phyloP scores from a whole-genome alignment of 352 stramenopile genomes.

The Phytophthora pini region DNA sequence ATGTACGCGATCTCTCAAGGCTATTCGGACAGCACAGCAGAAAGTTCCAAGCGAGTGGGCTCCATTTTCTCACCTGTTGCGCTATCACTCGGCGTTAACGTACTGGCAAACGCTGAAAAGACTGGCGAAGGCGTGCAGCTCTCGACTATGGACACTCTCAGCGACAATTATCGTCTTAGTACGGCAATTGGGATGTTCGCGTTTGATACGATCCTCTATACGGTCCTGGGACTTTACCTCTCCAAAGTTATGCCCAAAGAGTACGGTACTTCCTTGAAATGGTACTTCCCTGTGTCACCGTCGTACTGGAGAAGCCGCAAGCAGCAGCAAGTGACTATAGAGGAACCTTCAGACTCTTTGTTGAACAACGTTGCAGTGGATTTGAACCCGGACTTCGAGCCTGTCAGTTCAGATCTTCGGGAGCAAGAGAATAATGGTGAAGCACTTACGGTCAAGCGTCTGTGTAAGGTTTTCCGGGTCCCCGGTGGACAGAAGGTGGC shows the following conservation, averaged over 20 bases:
- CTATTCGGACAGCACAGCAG: conserved; percentile 30
- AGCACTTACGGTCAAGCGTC: conserved; percentile 54
- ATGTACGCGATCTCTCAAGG: conserved; percentile 71
- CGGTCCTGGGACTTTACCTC: conserved; percentile 89
- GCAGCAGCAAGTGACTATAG: not conserved
- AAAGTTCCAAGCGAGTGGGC: conserved; percentile 45
- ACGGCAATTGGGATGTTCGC: conserved; percentile 74
- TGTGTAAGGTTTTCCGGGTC: conserved; percentile 84
- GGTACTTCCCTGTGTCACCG: conserved; percentile 89
- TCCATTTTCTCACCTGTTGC: conserved; percentile 63
- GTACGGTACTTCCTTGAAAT: conserved; percentile 88
- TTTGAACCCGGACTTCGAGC: conserved; percentile 56
- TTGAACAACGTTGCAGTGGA: conserved; percentile 42
- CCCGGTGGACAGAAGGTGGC: conserved; percentile 85
- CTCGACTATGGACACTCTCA: conserved; percentile 37
- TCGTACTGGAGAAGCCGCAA: conserved; percentile 36
- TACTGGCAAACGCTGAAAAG: conserved; percentile 56
- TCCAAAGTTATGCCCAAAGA: conserved; percentile 91
- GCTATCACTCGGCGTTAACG: conserved; percentile 63
- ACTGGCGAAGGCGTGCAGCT: conserved; percentile 51
- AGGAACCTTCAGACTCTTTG: not conserved
- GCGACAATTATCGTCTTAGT: conserved; percentile 62
- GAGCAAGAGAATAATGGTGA: conserved; percentile 60
- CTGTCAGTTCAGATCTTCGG: conserved; percentile 42
- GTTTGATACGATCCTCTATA: conserved; percentile 89